phyloP scores from a whole-genome alignment of 257 asterid genomes.

The Solanum tarapatanum region DNA sequence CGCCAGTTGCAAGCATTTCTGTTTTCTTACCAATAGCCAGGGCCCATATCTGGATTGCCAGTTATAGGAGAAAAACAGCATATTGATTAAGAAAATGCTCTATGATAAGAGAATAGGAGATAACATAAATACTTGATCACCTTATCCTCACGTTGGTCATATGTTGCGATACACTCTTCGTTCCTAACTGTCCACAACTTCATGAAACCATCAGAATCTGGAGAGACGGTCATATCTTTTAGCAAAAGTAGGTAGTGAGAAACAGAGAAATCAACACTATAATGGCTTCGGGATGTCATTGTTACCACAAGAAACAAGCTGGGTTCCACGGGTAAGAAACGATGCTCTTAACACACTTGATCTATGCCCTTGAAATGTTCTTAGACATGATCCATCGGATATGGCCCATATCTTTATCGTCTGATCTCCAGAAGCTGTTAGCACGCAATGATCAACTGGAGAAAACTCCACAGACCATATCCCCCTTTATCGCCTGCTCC shows the following conservation, averaged over 20 bases:
- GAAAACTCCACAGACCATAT: conserved; percentile 98
- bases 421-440: conserved; percentile 94
- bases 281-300: background rate
- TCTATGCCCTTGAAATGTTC: conserved; percentile 90
- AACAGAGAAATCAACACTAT: background rate
- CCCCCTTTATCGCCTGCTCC: conserved; percentile 87
- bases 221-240: background rate
- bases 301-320: conserved; percentile 85
- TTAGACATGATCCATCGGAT: conserved; percentile 82
- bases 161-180: conserved; percentile 82
- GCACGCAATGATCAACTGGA: conserved; percentile 91
- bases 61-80: background rate
- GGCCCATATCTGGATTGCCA: conserved; percentile 71
- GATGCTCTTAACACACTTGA: conserved; percentile 86
- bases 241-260: background rate
- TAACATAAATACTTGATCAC: conserved; percentile 16
- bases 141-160: conserved; percentile 91
- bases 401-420: conserved; percentile 92
- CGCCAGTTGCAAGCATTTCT: conserved; percentile 92
- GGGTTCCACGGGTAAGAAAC: conserved; percentile 80
- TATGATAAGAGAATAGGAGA: no score
- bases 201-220: conserved; percentile 94
- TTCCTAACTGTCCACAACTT: conserved; percentile 92
- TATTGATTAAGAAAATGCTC: background rate
- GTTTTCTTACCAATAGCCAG: conserved; percentile 84